phyloP scores from a whole-genome alignment of 1,284 basidiomycete species.

The Ustilago hordei region DNA sequence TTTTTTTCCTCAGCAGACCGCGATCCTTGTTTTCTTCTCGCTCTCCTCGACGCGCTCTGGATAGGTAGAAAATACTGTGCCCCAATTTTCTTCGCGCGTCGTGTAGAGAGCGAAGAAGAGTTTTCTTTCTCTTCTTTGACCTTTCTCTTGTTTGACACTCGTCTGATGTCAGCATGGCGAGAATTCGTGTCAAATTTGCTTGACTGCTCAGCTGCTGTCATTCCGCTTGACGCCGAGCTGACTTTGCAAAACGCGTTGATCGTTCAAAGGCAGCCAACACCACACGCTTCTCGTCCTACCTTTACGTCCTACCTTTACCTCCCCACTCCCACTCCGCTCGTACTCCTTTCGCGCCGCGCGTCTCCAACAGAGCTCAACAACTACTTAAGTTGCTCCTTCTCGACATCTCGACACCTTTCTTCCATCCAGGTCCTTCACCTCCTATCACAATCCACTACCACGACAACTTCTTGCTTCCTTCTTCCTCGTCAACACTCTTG shows the following conservation, averaged over 20 bases:
- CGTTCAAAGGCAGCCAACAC: constrained; percentile 25
- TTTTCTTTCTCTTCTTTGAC: background rate
- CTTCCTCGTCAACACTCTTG: background rate
- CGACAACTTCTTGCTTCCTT: constrained; percentile 12
- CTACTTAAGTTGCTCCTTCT: constrained; percentile 42
- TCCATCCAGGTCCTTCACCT: constrained; percentile 16
- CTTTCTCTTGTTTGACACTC: background rate
- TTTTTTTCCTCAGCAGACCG: background rate
- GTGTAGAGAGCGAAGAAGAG: constrained; percentile 36
- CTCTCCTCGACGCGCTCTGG: background rate
- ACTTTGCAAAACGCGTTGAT: constrained; percentile 28
- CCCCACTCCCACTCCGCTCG: background rate
- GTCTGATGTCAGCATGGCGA: constrained; percentile 32
- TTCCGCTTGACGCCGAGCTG: constrained; percentile 10
- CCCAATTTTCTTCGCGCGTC: constrained; percentile 20
- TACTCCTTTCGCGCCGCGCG: constrained; percentile 18
- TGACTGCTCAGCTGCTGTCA: background rate
- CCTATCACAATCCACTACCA: constrained; percentile 8
- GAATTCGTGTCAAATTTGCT: background rate
- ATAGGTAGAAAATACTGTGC: constrained; percentile 12
- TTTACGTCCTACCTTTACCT: constrained; percentile 21
- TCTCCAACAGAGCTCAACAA: constrained; percentile 12
- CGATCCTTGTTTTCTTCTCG: background rate
- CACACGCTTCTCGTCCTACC: constrained; percentile 33
- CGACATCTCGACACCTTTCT: constrained; percentile 15